Conservation (phyloP, 164 flowering plant genomes). For the Umbilicus rupestris region DNA sequence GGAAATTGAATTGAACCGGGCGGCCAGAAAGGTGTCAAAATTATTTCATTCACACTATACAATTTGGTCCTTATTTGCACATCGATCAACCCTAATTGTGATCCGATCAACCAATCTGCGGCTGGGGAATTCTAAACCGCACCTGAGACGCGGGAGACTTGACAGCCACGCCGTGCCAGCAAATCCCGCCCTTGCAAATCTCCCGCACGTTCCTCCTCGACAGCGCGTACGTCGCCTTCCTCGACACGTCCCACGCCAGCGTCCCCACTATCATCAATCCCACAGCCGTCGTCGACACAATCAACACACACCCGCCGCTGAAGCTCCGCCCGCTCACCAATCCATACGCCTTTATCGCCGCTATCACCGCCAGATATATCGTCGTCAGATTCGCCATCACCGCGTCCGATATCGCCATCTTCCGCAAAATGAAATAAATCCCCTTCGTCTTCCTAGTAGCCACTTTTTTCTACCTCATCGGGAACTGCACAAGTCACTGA, state of each 20-base stretch:
- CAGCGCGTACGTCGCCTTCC: slow-evolving; percentile 36
- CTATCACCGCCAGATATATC: slow-evolving; percentile 54
- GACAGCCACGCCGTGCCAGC: slow-evolving; percentile 78
- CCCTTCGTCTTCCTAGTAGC: neutral
- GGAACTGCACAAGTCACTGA: neutral
- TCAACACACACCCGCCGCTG: slow-evolving; percentile 39
- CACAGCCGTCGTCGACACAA: slow-evolving; percentile 37
- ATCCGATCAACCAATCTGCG: slow-evolving; percentile 7
- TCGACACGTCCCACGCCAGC: slow-evolving; percentile 63
- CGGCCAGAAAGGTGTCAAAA: too few species aligned
- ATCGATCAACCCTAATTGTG: neutral
- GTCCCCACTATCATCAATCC: slow-evolving; percentile 32
- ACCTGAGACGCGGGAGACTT: slow-evolving; percentile 55
- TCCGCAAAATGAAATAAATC: neutral
- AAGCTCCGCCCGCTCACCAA: slow-evolving; percentile 38
- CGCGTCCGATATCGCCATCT: slow-evolving; percentile 50
- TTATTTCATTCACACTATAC: neutral
- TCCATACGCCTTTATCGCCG: slow-evolving; percentile 50
- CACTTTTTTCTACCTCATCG: neutral
- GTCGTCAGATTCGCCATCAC: slow-evolving; percentile 48
- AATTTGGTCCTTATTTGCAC: neutral
- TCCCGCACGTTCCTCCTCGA: slow-evolving; percentile 21
- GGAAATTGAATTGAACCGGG: too few species aligned
- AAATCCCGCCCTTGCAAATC: slow-evolving; percentile 58
- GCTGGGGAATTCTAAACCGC: slow-evolving; percentile 57